A percentile compares a stretch with the other conserved stretches of the same genome.
These are phyloP conservation scores for Komagataella ulmi DNA, from an alignment of 805 yeast genomes.

Conservation along the genomic window DNA sequence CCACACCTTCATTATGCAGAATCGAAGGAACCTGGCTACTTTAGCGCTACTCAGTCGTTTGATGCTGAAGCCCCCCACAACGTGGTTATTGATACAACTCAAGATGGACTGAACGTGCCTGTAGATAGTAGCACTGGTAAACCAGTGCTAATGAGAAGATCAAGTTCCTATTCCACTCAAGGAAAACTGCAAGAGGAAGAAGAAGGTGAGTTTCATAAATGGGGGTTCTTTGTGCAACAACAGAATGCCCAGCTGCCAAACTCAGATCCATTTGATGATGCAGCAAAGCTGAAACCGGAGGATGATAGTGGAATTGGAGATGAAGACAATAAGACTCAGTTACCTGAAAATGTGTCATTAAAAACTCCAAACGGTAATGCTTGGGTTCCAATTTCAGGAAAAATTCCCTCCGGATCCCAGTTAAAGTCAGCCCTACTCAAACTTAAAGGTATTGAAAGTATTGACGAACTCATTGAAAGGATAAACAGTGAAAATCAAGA, in stretches of 20 bases:
- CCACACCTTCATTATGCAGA: constrained; percentile 18
- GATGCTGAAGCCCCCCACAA: constrained; percentile 41
- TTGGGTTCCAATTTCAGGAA: background rate
- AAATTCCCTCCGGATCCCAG: constrained; percentile 40
- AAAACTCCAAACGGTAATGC: background rate
- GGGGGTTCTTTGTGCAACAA: constrained; percentile 72
- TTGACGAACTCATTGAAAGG: constrained; percentile 51
- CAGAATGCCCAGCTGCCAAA: constrained; percentile 22
- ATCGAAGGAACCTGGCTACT: constrained; percentile 1
- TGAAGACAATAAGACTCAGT: background rate
- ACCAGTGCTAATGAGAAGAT: constrained; percentile 51
- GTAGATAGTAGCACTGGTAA: constrained; percentile 61
- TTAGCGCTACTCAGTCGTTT: background rate
- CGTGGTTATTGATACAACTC: constrained; percentile 54
- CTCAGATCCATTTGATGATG: constrained; percentile 4
- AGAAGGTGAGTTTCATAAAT: constrained; percentile 84
- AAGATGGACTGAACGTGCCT: constrained; percentile 36
- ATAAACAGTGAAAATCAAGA: constrained; percentile 35
- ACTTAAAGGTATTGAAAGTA: constrained; percentile 65
- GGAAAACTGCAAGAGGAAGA: constrained; percentile 76
- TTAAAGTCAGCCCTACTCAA: constrained; percentile 50
- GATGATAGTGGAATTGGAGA: background rate
- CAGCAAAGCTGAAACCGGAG: constrained; percentile 2
- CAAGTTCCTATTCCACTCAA: constrained; percentile 51
- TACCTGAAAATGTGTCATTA: constrained; percentile 5